Percentiles rank a stretch among this genome's conserved stretches.
These are phyloP conservation scores for Psilocybe mexicana DNA, from an alignment of 1,284 basidiomycete species.

Conservation along the genomic window DNA sequence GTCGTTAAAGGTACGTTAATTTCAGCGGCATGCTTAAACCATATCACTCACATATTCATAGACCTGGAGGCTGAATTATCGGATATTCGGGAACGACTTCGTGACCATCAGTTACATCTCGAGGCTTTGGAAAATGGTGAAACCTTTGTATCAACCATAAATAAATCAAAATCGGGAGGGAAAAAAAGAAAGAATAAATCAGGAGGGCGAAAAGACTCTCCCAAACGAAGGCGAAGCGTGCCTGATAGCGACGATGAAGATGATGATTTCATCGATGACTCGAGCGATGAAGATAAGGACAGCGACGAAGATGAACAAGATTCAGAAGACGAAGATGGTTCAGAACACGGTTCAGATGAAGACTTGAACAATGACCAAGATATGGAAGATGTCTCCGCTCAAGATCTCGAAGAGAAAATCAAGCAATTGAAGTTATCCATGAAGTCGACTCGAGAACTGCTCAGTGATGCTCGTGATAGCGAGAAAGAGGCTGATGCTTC, in stretches of 20 bases:
- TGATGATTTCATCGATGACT: constrained; percentile 18
- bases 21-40: background rate
- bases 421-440: constrained; percentile 41
- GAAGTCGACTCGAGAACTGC: constrained; percentile 39
- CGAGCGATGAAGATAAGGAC: constrained; percentile 29
- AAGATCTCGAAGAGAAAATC: constrained; percentile 46
- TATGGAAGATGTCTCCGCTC: constrained; percentile 42
- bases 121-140: constrained; percentile 47
- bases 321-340: constrained; percentile 19
- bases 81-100: constrained; percentile 35
- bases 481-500: constrained; percentile 50
- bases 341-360: constrained; percentile 22
- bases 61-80: constrained; percentile 44
- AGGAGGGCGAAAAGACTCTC: constrained; percentile 39
- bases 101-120: constrained; percentile 49
- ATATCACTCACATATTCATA: constrained; percentile 10
- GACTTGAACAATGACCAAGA: constrained; percentile 25
- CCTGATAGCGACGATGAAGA: constrained; percentile 20
- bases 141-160: constrained; percentile 42
- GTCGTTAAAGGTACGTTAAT: constrained; percentile 40
- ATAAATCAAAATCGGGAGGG: constrained; percentile 24
- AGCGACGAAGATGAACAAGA: constrained; percentile 23
- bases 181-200: constrained; percentile 54
- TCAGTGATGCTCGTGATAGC: constrained; percentile 39
- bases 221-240: constrained; percentile 43